phyloP scores from a whole-genome alignment of 495 filamentous ascomycete species.

The Arthonia radiata region DNA sequence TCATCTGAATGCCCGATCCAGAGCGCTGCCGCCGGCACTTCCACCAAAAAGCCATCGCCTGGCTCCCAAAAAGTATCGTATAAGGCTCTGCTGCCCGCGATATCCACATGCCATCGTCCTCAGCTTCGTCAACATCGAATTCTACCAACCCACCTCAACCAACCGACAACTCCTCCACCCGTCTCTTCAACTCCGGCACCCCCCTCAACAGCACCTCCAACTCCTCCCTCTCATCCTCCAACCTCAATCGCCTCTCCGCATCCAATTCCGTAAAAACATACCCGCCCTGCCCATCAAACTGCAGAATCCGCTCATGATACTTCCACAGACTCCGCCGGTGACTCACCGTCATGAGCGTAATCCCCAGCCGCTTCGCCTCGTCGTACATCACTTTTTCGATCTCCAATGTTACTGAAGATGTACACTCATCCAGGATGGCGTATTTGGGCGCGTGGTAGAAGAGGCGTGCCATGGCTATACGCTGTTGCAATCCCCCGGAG shows the following conservation, averaged over 20 bases:
- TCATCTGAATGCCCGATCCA: no score
- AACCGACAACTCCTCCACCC: slow-evolving; percentile 55
- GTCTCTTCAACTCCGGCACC: slow-evolving; percentile 66
- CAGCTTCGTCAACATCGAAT: no score
- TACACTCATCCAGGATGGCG: slow-evolving; percentile 94
- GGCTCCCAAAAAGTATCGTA: no score
- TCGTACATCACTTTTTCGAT: slow-evolving; percentile 95
- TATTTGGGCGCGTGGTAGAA: slow-evolving; percentile 83
- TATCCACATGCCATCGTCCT: no score
- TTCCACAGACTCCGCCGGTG: slow-evolving; percentile 86
- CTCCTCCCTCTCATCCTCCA: slow-evolving; percentile 96
- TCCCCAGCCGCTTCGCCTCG: slow-evolving; percentile 68
- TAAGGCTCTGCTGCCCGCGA: no score
- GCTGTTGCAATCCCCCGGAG: slow-evolving; percentile 75
- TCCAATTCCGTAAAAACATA: slow-evolving; percentile 82
- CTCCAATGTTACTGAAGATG: slow-evolving; percentile 72
- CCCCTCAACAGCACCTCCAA: slow-evolving; percentile 60
- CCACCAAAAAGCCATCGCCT: no score
- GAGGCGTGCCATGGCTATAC: slow-evolving; percentile 89
- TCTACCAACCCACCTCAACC: no score
- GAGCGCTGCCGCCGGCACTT: no score
- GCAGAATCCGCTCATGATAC: slow-evolving; percentile 78
- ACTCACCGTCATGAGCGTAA: slow-evolving; percentile 88
- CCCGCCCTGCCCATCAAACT: slow-evolving; percentile 84
- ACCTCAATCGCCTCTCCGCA: slow-evolving; percentile 55